Percentiles rank a stretch among this genome's conserved stretches.
phyloP scores from a whole-genome alignment of 2,329 filamentous ascomycete genomes.

The Fusarium sp. region DNA sequence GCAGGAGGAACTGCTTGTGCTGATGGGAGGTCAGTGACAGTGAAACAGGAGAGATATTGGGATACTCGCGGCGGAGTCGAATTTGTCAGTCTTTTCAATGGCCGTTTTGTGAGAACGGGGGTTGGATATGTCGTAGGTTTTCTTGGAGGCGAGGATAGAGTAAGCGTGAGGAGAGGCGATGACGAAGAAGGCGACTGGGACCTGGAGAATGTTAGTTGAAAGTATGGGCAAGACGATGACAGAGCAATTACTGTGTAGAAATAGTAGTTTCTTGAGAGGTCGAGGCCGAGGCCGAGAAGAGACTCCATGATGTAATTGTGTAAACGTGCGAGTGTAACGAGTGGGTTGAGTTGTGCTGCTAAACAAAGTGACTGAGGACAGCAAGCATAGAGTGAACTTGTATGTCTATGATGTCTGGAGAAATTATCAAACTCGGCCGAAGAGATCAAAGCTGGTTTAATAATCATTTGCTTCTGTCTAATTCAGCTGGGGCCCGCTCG shows the following conservation, averaged over 20 bases:
- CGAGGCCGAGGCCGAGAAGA: conserved; percentile 50
- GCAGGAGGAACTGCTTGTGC: conserved; percentile 65
- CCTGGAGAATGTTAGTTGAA: conserved; percentile 41
- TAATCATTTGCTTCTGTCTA: conserved; percentile 19
- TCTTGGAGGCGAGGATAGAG: conserved; percentile 45
- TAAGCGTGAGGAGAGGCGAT: conserved; percentile 53
- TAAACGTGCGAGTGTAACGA: background rate
- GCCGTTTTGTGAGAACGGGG: conserved; percentile 51
- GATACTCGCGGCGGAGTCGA: conserved; percentile 46
- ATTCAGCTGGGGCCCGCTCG: conserved; percentile 13
- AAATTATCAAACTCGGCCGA: conserved; percentile 30
- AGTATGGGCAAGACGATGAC: too few relatives aligned
- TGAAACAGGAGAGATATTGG: background rate
- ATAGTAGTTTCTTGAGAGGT: conserved; percentile 52
- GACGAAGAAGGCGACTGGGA: conserved; percentile 55
- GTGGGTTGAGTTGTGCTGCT: conserved; percentile 3
- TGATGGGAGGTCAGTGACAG: conserved; percentile 40
- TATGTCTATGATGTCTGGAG: conserved; percentile 6
- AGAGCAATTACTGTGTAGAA: conserved; percentile 45
- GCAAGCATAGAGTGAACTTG: background rate
- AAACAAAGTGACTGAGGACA: conserved; percentile 11
- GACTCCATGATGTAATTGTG: conserved; percentile 44
- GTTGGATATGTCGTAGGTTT: conserved; percentile 53
- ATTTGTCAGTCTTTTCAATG: conserved; percentile 48
- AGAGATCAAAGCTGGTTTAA: conserved; percentile 15